Evolutionary conservation across 2,329 filamentous ascomycete species (phyloP).

Genomic region (Penicillium brevicompactum): DNA sequence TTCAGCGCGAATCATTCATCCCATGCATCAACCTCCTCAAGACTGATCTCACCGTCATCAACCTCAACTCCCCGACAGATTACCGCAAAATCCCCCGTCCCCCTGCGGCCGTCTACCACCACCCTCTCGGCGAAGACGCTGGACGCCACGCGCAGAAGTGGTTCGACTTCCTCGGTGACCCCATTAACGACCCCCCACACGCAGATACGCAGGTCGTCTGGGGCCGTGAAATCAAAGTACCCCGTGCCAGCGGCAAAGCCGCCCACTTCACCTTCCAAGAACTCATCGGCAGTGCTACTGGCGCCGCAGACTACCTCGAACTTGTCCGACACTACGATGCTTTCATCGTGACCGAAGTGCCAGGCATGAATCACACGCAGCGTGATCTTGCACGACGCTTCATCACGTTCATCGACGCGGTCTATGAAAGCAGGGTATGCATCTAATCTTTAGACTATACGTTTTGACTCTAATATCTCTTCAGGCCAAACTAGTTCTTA

Average conservation of each 20-base stretch:
- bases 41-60: slow-evolving; percentile 79
- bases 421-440: slow-evolving; percentile 73
- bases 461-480: background rate
- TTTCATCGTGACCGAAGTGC: slow-evolving; percentile 88
- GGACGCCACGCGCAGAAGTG: slow-evolving; percentile 84
- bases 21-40: slow-evolving; percentile 94
- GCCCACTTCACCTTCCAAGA: slow-evolving; percentile 93
- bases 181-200: slow-evolving; percentile 73
- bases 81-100: slow-evolving; percentile 96
- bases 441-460: background rate
- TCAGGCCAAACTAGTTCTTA: slow-evolving; percentile 92
- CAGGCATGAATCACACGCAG: slow-evolving; percentile 83
- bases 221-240: slow-evolving; percentile 88
- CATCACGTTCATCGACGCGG: slow-evolving; percentile 96
- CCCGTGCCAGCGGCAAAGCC: slow-evolving; percentile 80
- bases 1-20: slow-evolving; percentile 92
- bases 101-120: slow-evolving; percentile 90
- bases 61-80: slow-evolving; percentile 91
- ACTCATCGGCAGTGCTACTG: slow-evolving; percentile 83
- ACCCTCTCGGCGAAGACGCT: slow-evolving; percentile 78
- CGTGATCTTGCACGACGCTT: slow-evolving; percentile 88
- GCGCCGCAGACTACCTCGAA: slow-evolving; percentile 93
- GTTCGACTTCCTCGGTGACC: slow-evolving; percentile 92
- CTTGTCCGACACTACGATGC: slow-evolving; percentile 86
- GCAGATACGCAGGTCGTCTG: slow-evolving; percentile 81